Conservation (phyloP, 2,329 filamentous ascomycete genomes). For the Nemania sp. region DNA sequence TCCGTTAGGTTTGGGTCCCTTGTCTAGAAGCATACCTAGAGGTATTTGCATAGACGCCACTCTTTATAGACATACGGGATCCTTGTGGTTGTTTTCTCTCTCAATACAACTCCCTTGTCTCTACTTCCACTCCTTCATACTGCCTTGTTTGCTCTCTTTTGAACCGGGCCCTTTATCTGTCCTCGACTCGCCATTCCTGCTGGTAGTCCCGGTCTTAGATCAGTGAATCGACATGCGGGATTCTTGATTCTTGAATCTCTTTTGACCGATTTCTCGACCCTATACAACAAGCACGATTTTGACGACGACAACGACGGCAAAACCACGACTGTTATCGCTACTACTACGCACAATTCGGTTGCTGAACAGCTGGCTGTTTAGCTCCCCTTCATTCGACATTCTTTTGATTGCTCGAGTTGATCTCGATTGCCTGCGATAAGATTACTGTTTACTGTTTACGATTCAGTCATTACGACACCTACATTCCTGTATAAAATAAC, state of each 20-base stretch:
- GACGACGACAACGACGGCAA: slow-evolving; percentile 2
- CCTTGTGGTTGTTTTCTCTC: slow-evolving; percentile 19
- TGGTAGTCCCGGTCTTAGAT: not conserved
- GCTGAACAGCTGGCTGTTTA: slow-evolving; percentile 46
- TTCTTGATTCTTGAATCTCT: slow-evolving; percentile 19
- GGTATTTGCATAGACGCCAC: slow-evolving; percentile 32
- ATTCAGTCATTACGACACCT: slow-evolving; percentile 27
- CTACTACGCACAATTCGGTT: slow-evolving; percentile 16
- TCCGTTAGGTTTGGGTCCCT: slow-evolving; percentile 16
- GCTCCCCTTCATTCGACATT: slow-evolving; percentile 37
- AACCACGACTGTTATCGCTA: not conserved
- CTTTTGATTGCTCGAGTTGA: slow-evolving; percentile 44
- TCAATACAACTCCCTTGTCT: slow-evolving; percentile 33
- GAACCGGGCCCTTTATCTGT: slow-evolving; percentile 16
- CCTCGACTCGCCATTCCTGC: slow-evolving; percentile 2
- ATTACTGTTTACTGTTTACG: slow-evolving; percentile 25
- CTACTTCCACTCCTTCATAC: slow-evolving; percentile 25
- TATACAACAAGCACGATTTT: slow-evolving; percentile 13
- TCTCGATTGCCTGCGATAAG: slow-evolving; percentile 33
- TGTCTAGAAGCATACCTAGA: slow-evolving; percentile 18
- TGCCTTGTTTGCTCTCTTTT: slow-evolving; percentile 25
- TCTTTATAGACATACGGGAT: slow-evolving; percentile 22
- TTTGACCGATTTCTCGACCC: slow-evolving; percentile 8
- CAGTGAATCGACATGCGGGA: slow-evolving; percentile 9
- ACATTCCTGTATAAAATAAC: slow-evolving; percentile 25